Base-by-base conservation (phyloP, 1,284 basidiomycete species). In the Chalciporus piperatoides region DNA sequence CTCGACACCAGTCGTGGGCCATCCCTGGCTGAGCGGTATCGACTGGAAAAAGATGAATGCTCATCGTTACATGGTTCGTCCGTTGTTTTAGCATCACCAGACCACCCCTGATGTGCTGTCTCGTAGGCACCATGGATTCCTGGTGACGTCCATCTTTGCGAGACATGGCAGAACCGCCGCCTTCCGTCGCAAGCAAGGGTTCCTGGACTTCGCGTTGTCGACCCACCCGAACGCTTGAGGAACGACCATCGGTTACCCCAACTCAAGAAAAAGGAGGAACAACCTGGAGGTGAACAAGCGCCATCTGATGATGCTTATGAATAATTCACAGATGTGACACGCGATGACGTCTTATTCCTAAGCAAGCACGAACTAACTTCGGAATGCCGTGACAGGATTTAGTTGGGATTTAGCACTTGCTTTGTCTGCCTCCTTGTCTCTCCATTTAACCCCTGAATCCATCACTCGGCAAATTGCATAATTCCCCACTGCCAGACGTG, bases 1-100 rank as follows among this genome's bases (percentile, higher is more conserved):
- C 48, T 59, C 33, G 46, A 61, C n/a, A 57, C 60, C 30, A 48
- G 62, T 77, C 28, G 58, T 63, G 54, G 48, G 56, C 10, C 71
- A 77, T 48, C 59, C 65, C 2, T 75, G 72, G 71, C 53, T 78
- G 32, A 54, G 51, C 4, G 65, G 66, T 33, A 63, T 80, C 11
- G 67, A 74, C 44, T 79, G 76, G 77, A 58, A 57, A n/a, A 71
- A 66, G 55, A 69, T 79, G 62, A 49, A 64, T 2, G 54, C 58
- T 2, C 68, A 71, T 27, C 58, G 64, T 41, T 77, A 78, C 50
- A 48, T 72, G 27, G 78, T 78, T 57, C 43, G 77, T 66, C 32
- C 41, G 38, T 21, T 8, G 46, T 39, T 10, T 27, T 19, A 42
- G 37, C 2, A 42, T 44, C 44, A 42, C 11, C 39, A 35, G 48